Conservation (phyloP, 2,329 filamentous ascomycete genomes). For the Chrysosporium queenslandicum region DNA sequence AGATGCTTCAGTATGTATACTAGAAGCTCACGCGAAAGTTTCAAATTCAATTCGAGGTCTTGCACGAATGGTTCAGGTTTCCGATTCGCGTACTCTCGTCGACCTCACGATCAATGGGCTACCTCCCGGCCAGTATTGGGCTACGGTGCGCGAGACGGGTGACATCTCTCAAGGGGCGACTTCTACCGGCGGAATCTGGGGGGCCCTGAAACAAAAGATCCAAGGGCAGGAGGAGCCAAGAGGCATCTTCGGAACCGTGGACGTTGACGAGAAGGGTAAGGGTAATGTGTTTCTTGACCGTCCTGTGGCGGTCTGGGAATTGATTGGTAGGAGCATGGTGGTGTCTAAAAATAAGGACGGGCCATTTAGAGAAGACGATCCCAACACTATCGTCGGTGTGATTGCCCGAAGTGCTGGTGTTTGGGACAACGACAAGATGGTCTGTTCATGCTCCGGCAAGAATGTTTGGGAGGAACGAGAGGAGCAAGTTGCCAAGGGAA, state of each 20-base stretch:
- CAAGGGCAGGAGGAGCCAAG: constrained; percentile 38
- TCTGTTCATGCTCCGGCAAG: constrained; percentile 96
- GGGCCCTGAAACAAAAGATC: constrained; percentile 39
- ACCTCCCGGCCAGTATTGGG: constrained; percentile 67
- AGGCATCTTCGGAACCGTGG: constrained; percentile 62
- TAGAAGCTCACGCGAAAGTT: constrained; percentile 67
- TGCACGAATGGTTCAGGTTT: constrained; percentile 87
- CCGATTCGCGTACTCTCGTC: constrained; percentile 61
- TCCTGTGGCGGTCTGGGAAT: constrained; percentile 82
- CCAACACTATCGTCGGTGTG: constrained; percentile 80
- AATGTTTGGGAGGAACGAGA: constrained; percentile 94
- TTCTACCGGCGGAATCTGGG: constrained; percentile 78
- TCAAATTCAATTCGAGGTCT: constrained; percentile 68
- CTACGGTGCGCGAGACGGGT: constrained; percentile 74
- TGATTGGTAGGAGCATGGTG: constrained; percentile 87
- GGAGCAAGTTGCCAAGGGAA: constrained; percentile 80
- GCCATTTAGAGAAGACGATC: constrained; percentile 59
- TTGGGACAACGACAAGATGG: constrained; percentile 98
- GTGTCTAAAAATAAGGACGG: constrained; percentile 59
- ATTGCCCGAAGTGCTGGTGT: constrained; percentile 93
- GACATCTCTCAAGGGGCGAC: constrained; percentile 75
- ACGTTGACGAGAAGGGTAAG: constrained; percentile 63
- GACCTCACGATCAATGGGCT: constrained; percentile 82
- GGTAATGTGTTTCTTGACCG: constrained; percentile 74
- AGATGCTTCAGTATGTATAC: constrained; percentile 80